phyloP scores from a whole-genome alignment of 768 basidiomycete species.

The Lactarius sanguifluus region DNA sequence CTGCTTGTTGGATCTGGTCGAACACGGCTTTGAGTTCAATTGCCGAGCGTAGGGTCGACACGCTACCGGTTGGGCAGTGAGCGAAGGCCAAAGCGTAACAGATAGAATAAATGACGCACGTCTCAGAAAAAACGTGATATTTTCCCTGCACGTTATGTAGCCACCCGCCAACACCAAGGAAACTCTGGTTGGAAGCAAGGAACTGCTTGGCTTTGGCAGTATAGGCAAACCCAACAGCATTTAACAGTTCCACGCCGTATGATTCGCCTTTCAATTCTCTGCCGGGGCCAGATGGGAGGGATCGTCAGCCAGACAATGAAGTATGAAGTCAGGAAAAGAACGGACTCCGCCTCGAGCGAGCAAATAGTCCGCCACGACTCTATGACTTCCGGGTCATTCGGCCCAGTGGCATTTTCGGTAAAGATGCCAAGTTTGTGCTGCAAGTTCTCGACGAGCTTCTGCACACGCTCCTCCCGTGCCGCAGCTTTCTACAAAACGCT shows the following conservation, averaged over 20 bases:
- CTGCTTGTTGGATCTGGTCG: slow-evolving; percentile 88
- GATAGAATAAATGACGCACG: slow-evolving; percentile 50
- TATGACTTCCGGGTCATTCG: slow-evolving; percentile 66
- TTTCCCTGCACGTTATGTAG: slow-evolving; percentile 89
- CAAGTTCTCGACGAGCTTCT: slow-evolving; percentile 74
- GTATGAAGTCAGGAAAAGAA: slow-evolving; percentile 21
- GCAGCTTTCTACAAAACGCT: slow-evolving; percentile 63
- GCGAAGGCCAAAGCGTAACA: neutral
- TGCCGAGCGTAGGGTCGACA: slow-evolving; percentile 81
- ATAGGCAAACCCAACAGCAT: slow-evolving; percentile 87
- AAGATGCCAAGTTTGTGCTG: slow-evolving; percentile 84
- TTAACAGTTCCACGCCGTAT: slow-evolving; percentile 82
- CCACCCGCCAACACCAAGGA: slow-evolving; percentile 89
- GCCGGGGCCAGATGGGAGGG: neutral
- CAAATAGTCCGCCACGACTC: slow-evolving; percentile 77
- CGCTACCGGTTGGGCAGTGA: slow-evolving; percentile 43
- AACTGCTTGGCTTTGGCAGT: slow-evolving; percentile 79
- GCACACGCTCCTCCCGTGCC: slow-evolving; percentile 71
- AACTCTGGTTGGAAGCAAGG: slow-evolving; percentile 66
- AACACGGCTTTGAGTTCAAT: slow-evolving; percentile 89
- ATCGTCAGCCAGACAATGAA: neutral
- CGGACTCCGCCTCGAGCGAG: slow-evolving; percentile 78
- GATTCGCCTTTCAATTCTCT: slow-evolving; percentile 84
- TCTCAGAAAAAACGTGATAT: slow-evolving; percentile 92
- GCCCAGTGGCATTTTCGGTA: slow-evolving; percentile 75